These are phyloP conservation scores for Arabis hirsuta DNA, from an alignment of 345 rosid species.

Conservation along the genomic window DNA sequence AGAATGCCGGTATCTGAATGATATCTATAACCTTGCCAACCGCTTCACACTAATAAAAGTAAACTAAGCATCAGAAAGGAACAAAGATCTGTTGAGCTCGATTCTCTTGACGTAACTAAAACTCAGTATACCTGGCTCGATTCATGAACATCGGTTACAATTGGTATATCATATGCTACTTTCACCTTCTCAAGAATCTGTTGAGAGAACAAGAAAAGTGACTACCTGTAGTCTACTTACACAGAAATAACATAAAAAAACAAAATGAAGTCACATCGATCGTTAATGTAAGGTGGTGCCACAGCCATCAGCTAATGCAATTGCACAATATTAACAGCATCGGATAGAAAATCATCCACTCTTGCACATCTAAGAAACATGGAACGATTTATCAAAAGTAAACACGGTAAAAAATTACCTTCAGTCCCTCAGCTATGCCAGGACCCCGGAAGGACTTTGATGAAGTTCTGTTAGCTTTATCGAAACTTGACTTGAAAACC, in stretches of 20 bases:
- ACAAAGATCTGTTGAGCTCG: slow-evolving; percentile 12
- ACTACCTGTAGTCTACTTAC: background rate
- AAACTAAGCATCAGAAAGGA: slow-evolving; percentile 17
- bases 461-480: slow-evolving; percentile 90
- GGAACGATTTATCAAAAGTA: background rate
- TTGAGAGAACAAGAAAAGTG: slow-evolving; percentile 23
- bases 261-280: background rate
- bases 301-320: too few species aligned
- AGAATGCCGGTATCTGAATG: slow-evolving; percentile 93
- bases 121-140: slow-evolving; percentile 59
- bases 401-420: slow-evolving; percentile 47
- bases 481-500: slow-evolving; percentile 94
- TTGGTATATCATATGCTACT: slow-evolving; percentile 72
- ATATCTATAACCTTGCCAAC: slow-evolving; percentile 91
- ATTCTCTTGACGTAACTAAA: background rate
- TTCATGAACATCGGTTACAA: slow-evolving; percentile 90
- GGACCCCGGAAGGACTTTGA: slow-evolving; percentile 93
- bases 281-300: too few species aligned
- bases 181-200: slow-evolving; percentile 95
- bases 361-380: background rate
- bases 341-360: background rate
- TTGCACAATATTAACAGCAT: background rate
- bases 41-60: slow-evolving; percentile 65
- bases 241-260: background rate
- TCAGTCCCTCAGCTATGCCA: slow-evolving; percentile 81